Evolutionary conservation across 2,329 filamentous ascomycete species (phyloP).

Genomic region (Cylindrodendrum hubeiense): DNA sequence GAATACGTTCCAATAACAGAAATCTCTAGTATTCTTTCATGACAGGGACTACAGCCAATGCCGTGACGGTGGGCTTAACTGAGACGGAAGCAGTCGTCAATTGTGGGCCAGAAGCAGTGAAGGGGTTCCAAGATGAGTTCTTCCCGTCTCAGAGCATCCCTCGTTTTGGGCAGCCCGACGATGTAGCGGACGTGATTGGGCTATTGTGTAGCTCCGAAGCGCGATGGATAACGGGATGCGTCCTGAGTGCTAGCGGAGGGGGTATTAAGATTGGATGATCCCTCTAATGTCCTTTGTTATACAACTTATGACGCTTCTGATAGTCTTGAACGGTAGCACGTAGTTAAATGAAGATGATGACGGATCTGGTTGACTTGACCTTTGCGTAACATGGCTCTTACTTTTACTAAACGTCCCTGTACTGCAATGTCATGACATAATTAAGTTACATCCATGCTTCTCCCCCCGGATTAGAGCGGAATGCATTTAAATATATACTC

Average conservation of each 20-base stretch:
- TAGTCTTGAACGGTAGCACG: no score
- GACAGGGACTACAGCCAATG: slow-evolving; percentile 51
- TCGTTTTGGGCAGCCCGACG: slow-evolving; percentile 49
- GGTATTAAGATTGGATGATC: slow-evolving; percentile 49
- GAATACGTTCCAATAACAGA: no score
- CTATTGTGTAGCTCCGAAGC: slow-evolving; percentile 49
- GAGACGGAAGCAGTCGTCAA: slow-evolving; percentile 50
- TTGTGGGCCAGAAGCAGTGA: slow-evolving; percentile 47
- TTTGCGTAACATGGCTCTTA: no score
- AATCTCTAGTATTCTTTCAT: slow-evolving; percentile 51
- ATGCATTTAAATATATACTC: no score
- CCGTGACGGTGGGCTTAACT: slow-evolving; percentile 48
- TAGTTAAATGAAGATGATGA: no score
- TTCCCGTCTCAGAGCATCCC: slow-evolving; percentile 50
- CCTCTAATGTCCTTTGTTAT: no score
- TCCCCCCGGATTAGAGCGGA: no score
- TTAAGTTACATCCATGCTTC: no score
- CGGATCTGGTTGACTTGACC: no score
- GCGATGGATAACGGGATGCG: slow-evolving; percentile 52
- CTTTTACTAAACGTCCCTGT: no score
- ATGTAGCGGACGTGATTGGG: slow-evolving; percentile 52
- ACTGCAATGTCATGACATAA: no score
- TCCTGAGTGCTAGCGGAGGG: slow-evolving; percentile 51
- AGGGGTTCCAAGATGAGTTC: slow-evolving; percentile 49
- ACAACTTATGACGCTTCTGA: no score